phyloP scores from a whole-genome alignment of 352 stramenopile species.

The Pilasporangium apinafurcum region DNA sequence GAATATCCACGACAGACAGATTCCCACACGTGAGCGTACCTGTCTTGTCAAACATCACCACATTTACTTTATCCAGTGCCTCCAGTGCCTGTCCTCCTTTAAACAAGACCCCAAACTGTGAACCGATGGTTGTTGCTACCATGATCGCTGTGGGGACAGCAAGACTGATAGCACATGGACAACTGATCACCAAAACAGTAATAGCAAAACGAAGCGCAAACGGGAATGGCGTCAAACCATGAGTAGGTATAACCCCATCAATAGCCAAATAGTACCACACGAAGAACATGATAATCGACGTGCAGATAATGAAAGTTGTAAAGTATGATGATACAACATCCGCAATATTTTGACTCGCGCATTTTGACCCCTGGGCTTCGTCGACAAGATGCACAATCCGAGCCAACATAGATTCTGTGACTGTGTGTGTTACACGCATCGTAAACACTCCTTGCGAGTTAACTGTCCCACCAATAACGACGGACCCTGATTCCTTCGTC shows the following conservation, averaged over 20 bases:
- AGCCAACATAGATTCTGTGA: slow-evolving; percentile 73
- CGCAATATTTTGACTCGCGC: slow-evolving; percentile 52
- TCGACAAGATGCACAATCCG: slow-evolving; percentile 69
- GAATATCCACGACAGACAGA: slow-evolving; percentile 29
- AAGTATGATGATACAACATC: slow-evolving; percentile 67
- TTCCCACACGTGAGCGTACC: slow-evolving; percentile 65
- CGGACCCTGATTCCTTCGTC: slow-evolving; percentile 41
- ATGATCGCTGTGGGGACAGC: slow-evolving; percentile 72
- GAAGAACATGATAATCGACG: slow-evolving; percentile 53
- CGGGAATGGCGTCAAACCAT: slow-evolving; percentile 48
- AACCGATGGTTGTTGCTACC: slow-evolving; percentile 74
- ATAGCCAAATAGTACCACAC: slow-evolving; percentile 67
- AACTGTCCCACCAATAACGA: slow-evolving; percentile 65
- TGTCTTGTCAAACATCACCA: slow-evolving; percentile 82
- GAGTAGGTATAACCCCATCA: slow-evolving; percentile 26
- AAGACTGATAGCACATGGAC: slow-evolving; percentile 70
- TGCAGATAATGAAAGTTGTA: slow-evolving; percentile 64
- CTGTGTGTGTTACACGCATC: slow-evolving; percentile 63
- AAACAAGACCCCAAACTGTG: slow-evolving; percentile 75
- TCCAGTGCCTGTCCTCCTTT: slow-evolving; percentile 72
- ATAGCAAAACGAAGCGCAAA: slow-evolving; percentile 78
- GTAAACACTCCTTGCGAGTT: slow-evolving; percentile 64
- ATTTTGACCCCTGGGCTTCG: slow-evolving; percentile 63
- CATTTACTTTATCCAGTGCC: slow-evolving; percentile 53
- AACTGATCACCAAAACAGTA: slow-evolving; percentile 75